Percentiles rank a stretch among this genome's conserved stretches.
Conservation (phyloP, 495 filamentous ascomycete species). For the Penicillium nucicola region DNA sequence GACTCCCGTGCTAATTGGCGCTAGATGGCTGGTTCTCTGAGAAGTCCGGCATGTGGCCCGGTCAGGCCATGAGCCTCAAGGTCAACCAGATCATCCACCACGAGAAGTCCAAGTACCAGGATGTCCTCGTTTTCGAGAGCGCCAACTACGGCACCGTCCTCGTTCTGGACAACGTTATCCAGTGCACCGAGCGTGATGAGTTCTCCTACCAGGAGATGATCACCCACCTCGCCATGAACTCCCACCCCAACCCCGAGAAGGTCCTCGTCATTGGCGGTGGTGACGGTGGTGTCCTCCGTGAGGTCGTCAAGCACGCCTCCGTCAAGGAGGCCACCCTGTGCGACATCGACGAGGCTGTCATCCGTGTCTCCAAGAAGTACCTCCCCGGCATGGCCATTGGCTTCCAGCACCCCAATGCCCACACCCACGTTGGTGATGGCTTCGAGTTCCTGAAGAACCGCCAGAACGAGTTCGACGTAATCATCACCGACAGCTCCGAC, state of each 20-base stretch:
- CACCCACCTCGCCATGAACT: conserved; percentile 96
- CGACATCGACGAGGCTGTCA: conserved; percentile 99
- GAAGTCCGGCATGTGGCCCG: conserved; percentile 96
- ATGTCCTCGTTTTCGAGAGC: conserved; percentile 96
- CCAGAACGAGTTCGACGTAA: conserved; percentile 96
- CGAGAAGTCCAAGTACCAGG: conserved; percentile 98
- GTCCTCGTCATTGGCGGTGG: conserved; percentile 97
- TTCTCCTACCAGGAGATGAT: conserved; percentile 99
- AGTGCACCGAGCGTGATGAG: conserved; percentile 97
- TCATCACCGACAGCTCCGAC: conserved; percentile 98
- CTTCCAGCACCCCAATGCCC: conserved; percentile 89
- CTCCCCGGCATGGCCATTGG: conserved; percentile 92
- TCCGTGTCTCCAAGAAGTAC: conserved; percentile 97
- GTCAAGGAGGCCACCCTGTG: conserved; percentile 92
- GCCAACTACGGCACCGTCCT: conserved; percentile 94
- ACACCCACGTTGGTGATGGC: conserved; percentile 88
- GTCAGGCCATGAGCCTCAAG: conserved; percentile 97
- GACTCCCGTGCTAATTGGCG: background rate
- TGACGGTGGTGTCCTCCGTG: conserved; percentile 93
- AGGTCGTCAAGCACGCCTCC: conserved; percentile 96
- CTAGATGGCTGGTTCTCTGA: conserved; percentile 99
- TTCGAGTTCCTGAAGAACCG: conserved; percentile 94
- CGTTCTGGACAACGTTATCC: conserved; percentile 98
- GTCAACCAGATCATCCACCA: conserved; percentile 97
- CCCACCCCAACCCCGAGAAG: conserved; percentile 95